Conservation (phyloP, 1,284 basidiomycete species). For the Pseudozyma flocculosa region DNA sequence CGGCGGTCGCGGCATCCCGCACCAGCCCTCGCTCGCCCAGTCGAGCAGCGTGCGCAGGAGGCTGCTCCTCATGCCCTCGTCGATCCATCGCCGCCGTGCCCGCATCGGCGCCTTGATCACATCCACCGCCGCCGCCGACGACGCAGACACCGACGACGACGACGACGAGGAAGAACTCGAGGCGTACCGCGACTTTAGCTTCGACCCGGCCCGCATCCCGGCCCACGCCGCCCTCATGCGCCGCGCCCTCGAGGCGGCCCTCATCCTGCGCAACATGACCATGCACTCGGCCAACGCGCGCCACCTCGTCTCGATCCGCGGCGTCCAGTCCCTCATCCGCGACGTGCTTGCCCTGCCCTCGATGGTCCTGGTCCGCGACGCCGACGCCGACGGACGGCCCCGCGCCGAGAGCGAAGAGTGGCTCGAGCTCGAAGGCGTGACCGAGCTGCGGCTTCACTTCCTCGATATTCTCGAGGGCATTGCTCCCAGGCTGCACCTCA, state of each 20-base stretch:
- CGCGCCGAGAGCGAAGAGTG: conserved; percentile 16
- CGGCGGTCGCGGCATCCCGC: neutral
- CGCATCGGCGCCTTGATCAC: neutral
- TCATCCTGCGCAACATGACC: conserved; percentile 45
- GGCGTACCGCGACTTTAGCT: neutral
- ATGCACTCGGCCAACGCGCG: conserved; percentile 27
- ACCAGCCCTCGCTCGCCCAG: neutral
- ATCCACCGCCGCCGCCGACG: neutral
- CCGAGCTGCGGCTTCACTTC: conserved; percentile 47
- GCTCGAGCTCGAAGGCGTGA: conserved; percentile 41
- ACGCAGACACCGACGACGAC: neutral
- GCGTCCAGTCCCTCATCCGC: conserved; percentile 24
- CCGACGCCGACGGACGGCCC: neutral
- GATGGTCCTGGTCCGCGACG: neutral
- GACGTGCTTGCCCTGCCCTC: conserved; percentile 25
- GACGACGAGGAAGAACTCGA: neutral
- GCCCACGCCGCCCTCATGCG: conserved; percentile 42
- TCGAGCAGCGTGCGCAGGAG: neutral
- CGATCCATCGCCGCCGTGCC: neutral
- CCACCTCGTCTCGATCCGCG: conserved; percentile 14
- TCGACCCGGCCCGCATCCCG: conserved; percentile 10
- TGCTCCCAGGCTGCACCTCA: conserved; percentile 21
- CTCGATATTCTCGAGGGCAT: conserved; percentile 51
- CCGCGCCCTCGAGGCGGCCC: conserved; percentile 39
- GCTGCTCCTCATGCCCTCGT: conserved; percentile 1